Evolutionary conservation across 192 early-diverging fungal species (phyloP), one percentile per base, ranked within the genome.

Genomic region (Coemansia pectinata): DNA sequence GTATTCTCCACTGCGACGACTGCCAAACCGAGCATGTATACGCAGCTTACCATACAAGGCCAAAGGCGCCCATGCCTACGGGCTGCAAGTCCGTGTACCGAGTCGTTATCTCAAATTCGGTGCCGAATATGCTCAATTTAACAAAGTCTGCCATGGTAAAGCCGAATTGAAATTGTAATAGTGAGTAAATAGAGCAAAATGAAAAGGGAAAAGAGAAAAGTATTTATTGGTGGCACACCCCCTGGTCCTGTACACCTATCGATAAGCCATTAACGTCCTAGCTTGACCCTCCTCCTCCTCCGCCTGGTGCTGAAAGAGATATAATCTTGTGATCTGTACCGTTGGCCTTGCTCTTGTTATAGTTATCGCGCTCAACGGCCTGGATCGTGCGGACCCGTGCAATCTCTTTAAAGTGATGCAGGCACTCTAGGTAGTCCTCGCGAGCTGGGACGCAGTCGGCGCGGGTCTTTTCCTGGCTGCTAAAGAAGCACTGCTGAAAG

Each of bases 21-120:
- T 36, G 34, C 34, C 7, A 36, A 36, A 36, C 0, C 33, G 0
- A 34, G 0, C 33, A 34, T 21, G 21, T 21, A 25, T 25, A 19
- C 5, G n/a, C 4, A 25, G 23, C 83, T 81, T 88, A 96, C 93
- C 96, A 98, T 23, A 98, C 97, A 7, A 98, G 86, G 77, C 97
- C 97, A 79, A 97, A 98, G 4, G 97, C 94, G 42, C 97, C 97
- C 92, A 97, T 95, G 34, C 97, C 97, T 21, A 98, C 92, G 9
- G 96, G 93, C 74, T 96, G 90, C 53, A 98, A 85, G 83, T 95
- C 91, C 10, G 91, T 90, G 88, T 98, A 97, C 77, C 90, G 81
- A 53, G 90, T 91, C 23, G 91, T 95, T 38, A 95, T 90, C 79
- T 92, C 92, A 62, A 93, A 93, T 29, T 91, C 87, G 36, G 91